Conservation (phyloP, 202 grass and related monocot species). For the Zizania palustris region DNA sequence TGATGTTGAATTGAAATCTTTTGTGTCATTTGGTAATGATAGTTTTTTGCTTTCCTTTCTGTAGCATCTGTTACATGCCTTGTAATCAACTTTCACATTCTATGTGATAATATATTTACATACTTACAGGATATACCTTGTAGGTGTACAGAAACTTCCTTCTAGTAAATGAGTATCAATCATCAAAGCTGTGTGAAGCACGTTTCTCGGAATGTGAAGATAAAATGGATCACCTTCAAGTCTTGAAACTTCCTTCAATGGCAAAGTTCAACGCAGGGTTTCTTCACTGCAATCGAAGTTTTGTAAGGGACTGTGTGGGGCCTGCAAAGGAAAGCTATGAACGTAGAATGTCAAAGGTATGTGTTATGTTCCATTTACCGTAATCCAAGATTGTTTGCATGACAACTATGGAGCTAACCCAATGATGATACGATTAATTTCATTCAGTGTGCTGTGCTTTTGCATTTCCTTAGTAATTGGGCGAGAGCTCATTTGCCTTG, state of each 20-base stretch:
- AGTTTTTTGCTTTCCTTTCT: constrained; percentile 6
- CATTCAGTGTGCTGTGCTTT: background rate
- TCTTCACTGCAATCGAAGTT: constrained; percentile 85
- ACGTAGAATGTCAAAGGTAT: constrained; percentile 84
- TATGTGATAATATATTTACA: constrained; percentile 55
- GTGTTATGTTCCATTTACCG: background rate
- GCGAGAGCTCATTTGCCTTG: background rate
- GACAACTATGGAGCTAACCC: background rate
- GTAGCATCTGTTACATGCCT: constrained; percentile 26
- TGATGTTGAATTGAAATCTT: background rate
- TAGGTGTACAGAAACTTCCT: constrained; percentile 90
- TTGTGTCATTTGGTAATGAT: background rate
- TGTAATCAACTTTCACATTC: constrained; percentile 33
- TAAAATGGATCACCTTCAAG: constrained; percentile 96
- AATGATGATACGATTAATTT: background rate
- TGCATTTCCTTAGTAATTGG: constrained; percentile 4
- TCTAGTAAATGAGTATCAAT: constrained; percentile 94
- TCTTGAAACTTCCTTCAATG: constrained; percentile 98
- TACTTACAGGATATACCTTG: constrained; percentile 66
- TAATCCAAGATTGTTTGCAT: constrained; percentile 33
- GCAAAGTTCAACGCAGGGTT: constrained; percentile 95
- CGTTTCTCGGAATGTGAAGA: constrained; percentile 91
- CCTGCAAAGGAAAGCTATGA: constrained; percentile 81
- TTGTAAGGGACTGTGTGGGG: constrained; percentile 77
- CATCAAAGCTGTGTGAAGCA: constrained; percentile 93